Evolutionary conservation across 78 protist genomes (phyloP).

Genomic region (Isochrysis galbana): DNA sequence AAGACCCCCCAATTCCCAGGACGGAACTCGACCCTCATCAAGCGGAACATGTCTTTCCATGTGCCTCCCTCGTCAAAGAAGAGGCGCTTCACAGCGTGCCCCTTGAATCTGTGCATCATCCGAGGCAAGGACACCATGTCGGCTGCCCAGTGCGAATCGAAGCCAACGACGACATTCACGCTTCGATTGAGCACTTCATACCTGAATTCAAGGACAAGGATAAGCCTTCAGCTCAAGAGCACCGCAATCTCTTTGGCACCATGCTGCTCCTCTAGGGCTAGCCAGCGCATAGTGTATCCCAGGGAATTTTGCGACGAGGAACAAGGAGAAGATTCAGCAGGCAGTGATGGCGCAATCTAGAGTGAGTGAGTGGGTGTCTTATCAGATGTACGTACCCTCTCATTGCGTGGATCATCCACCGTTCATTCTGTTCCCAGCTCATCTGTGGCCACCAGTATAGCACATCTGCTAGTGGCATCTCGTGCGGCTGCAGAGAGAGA

Average conservation of each 20-base stretch:
- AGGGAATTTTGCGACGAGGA: too few relatives aligned
- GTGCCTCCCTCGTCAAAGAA: not conserved
- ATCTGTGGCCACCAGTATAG: not conserved
- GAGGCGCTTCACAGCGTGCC: not conserved
- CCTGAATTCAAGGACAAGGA: too few relatives aligned
- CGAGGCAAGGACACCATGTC: not conserved
- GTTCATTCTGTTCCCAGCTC: not conserved
- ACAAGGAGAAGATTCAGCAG: too few relatives aligned
- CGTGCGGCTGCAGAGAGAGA: not conserved
- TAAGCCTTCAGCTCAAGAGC: too few relatives aligned
- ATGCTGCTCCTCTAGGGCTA: too few relatives aligned
- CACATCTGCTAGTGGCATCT: not conserved
- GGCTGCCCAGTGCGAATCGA: slow-evolving; percentile 3
- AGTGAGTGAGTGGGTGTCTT: too few relatives aligned
- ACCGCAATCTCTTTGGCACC: too few relatives aligned
- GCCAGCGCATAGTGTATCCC: too few relatives aligned
- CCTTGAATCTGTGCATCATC: not conserved
- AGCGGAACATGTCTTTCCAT: not conserved
- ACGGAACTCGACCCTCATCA: not conserved
- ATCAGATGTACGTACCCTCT: too few relatives aligned
- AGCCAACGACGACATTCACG: slow-evolving; percentile 2
- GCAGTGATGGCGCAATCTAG: too few relatives aligned
- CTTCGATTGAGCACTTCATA: not conserved
- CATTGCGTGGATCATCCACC: not conserved
- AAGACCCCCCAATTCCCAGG: not conserved